A percentile compares a stretch with the other conserved stretches of the same genome.
These are phyloP conservation scores for Epithemia pelagica DNA, from an alignment of 108 stramenopile genomes.

Conservation along the genomic window DNA sequence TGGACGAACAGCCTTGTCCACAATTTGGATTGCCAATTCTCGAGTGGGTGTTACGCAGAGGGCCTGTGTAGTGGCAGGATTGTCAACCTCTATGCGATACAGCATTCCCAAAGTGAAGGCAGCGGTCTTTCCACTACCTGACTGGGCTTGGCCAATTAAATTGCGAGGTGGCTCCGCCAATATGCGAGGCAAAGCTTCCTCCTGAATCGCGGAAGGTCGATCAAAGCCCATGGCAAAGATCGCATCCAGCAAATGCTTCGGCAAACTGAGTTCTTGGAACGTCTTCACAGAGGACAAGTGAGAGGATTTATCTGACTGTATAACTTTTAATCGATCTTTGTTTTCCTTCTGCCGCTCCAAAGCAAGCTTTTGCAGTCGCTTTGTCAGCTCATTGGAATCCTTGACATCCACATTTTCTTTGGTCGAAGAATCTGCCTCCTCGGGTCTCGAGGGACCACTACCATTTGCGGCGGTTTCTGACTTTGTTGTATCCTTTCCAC, in stretches of 20 bases:
- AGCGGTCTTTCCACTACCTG: slow-evolving; percentile 91
- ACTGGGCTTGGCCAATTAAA: slow-evolving; percentile 94
- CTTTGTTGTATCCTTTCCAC: not conserved
- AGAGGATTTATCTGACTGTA: slow-evolving; percentile 66
- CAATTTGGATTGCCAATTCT: slow-evolving; percentile 89
- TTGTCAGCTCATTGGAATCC: slow-evolving; percentile 59
- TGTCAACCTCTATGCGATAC: slow-evolving; percentile 65
- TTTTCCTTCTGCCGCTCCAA: slow-evolving; percentile 84
- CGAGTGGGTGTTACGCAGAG: slow-evolving; percentile 90
- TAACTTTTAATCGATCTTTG: slow-evolving; percentile 76
- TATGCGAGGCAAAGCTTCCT: slow-evolving; percentile 89
- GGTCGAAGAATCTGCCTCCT: not conserved
- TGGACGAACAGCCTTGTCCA: slow-evolving; percentile 84
- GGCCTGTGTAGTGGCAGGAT: slow-evolving; percentile 67
- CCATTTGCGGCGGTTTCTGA: not conserved
- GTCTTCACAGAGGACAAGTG: slow-evolving; percentile 77
- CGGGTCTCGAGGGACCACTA: not conserved
- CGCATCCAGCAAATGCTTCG: slow-evolving; percentile 83
- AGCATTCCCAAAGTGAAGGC: slow-evolving; percentile 94
- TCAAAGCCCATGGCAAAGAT: slow-evolving; percentile 93
- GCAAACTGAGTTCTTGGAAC: slow-evolving; percentile 87
- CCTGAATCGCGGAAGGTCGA: slow-evolving; percentile 94
- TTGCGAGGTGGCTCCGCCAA: slow-evolving; percentile 83
- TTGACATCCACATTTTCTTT: not conserved
- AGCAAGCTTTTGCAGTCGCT: slow-evolving; percentile 79